These are phyloP conservation scores for Dittrichia graveolens DNA, from an alignment of 129 eudicot genomes.

Conservation along the genomic window DNA sequence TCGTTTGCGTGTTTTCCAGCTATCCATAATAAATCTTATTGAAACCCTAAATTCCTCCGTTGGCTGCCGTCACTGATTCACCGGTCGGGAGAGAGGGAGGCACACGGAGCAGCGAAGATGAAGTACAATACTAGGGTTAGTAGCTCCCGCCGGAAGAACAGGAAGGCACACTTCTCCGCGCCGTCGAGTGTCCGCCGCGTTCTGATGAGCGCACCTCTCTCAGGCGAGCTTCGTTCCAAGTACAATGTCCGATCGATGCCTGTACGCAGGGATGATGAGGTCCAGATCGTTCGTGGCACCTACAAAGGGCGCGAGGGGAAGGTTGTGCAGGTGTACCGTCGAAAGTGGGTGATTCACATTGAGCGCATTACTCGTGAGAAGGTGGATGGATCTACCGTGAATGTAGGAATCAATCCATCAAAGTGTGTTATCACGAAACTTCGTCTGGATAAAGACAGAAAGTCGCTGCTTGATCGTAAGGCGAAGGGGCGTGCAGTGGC, in stretches of 20 bases:
- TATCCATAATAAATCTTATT: no score
- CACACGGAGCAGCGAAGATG: no score
- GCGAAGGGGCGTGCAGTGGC: conserved; percentile 73
- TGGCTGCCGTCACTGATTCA: no score
- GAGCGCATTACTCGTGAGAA: conserved; percentile 79
- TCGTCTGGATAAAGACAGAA: conserved; percentile 61
- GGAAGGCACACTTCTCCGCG: conserved; percentile 79
- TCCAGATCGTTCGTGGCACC: conserved; percentile 73
- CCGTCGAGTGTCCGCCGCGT: conserved; percentile 80
- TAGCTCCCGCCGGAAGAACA: conserved; percentile 68
- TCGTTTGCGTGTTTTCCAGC: no score
- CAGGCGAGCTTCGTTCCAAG: conserved; percentile 67
- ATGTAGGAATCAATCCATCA: conserved; percentile 61
- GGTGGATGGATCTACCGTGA: conserved; percentile 71
- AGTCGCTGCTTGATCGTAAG: conserved; percentile 60
- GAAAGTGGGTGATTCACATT: conserved; percentile 75
- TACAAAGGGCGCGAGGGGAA: conserved; percentile 85
- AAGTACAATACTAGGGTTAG: conserved; percentile 66
- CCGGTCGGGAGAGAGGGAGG: no score
- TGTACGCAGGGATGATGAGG: conserved; percentile 80
- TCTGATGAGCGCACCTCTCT: conserved; percentile 66
- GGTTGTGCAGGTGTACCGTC: conserved; percentile 68
- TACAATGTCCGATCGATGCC: conserved; percentile 75
- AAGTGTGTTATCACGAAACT: conserved; percentile 60
- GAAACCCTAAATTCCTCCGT: no score